Evolutionary conservation across 306 rosid genomes (phyloP), one percentile per base, ranked within the genome.

Genomic region (Begonia fuchsioides): DNA sequence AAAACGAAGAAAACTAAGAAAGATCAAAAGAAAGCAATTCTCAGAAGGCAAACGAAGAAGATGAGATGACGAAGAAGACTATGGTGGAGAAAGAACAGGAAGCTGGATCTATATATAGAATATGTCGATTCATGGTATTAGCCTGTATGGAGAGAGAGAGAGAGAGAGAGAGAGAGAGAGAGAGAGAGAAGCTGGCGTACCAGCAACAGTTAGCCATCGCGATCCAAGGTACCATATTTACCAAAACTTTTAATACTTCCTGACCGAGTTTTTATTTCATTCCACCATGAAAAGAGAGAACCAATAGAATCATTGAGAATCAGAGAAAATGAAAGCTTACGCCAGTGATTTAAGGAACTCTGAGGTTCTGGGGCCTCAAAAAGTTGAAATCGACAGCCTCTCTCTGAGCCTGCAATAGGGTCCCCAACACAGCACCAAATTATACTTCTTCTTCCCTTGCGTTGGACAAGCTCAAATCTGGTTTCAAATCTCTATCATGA

Each of bases 171-270:
- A 47, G 59, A 14, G 56, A 53, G 63, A 55, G 44, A 16, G 38
- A 15, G 17, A 32, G 38, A 44, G 26, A 39, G 49, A 11, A 14
- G 19, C n/a, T 9, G 52, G 40, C 1, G 44, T 32, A 43, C 26
- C 60, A 58, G 26, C 47, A 74, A 60, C 87, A 59, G 96, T 77
- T 75, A 73, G 39, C 47, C 83, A 75, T 87, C 81, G 75, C 69
- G 75, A 75, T 87, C 82, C 51, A 44, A 66, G 74, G 75, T 35
- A 61, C 76, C 77, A 75, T 76, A 75, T 64, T 68, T 76, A 64
- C 72, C 80, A 57, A 75, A 75, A 67, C 53, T 56, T 72, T 60
- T 68, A 68, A 63, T 38, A 15, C 56, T 43, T 61, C 61, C 74
- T 64, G 81, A 65, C 69, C 59, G 18, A 46, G 61, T 73, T 71